Base-by-base conservation (phyloP, 192 early-diverging fungal species). In the Obelidium mucronatum region DNA sequence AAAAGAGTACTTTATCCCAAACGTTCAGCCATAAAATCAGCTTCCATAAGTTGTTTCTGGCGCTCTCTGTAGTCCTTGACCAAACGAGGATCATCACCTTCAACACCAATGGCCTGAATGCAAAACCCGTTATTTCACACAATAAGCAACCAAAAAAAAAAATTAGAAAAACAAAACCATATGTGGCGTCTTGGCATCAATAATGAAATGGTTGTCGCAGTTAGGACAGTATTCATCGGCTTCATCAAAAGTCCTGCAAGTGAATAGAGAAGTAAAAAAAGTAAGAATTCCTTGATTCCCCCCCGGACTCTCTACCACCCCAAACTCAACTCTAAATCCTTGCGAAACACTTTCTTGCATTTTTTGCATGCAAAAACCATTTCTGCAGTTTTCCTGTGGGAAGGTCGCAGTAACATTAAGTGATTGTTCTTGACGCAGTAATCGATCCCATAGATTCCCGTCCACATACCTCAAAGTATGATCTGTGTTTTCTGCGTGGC, bases 311-410 rank as follows among this genome's bases (percentile, higher is more conserved):
- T 22, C 8, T 11, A 24, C 28, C 11, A 70, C 67, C 17, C 3
- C 17, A 40, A 24, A 78, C 84, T 58, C 64, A 42, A 88, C 86
- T 39, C 74, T 85, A 94, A 86, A 73, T 96, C 91, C 80, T 98
- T 98, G 75, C 96, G 89, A 78, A 98, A 98, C n/a, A 92, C 91
- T 84, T 98, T 98, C 89, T 94, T 96, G 85, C 97, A 99, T 73
- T 97, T 97, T 83, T 99, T 99, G 84, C 97, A 99, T 8, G 93
- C 92, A 85, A 99, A 96, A 13, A 77, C 89, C 92, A 99, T 95
- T 79, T 99, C 97, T 48, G 83, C 81, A 26, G 93, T 88, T 80
- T 94, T 94, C 73, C 84, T 85, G 22, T 67, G 15, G 13, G 44
- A 36, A n/a, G 64, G 39, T 13, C 11, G 4, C 8, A 37, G 64